Conservation (phyloP, 257 asterid genomes). For the Nicotiana sylvestris region DNA sequence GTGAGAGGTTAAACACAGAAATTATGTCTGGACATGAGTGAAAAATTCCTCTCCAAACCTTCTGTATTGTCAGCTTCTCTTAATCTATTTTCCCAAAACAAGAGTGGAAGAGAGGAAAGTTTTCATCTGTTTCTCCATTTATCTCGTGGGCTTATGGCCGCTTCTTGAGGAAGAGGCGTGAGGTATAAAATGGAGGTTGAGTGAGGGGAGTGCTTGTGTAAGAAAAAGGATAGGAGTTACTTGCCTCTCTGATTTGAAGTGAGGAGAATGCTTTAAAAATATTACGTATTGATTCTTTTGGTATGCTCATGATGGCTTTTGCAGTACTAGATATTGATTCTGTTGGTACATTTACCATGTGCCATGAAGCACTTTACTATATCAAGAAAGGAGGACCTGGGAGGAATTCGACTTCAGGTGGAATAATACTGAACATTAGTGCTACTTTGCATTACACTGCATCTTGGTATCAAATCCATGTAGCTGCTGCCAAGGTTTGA, state of each 20-base stretch:
- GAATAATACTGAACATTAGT: constrained; percentile 73
- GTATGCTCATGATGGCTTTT: constrained; percentile 42
- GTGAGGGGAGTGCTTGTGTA: not conserved
- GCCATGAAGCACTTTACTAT: constrained; percentile 64
- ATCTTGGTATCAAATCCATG: constrained; percentile 89
- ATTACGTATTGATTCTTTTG: constrained; percentile 74
- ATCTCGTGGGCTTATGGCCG: not conserved
- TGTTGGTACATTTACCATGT: constrained; percentile 95
- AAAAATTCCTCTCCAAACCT: not conserved
- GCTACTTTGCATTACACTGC: constrained; percentile 93
- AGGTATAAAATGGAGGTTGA: not conserved
- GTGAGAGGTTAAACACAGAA: not conserved
- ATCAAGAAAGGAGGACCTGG: constrained; percentile 69
- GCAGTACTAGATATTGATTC: constrained; percentile 88
- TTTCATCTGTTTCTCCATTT: not conserved
- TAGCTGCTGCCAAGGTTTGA: constrained; percentile 82
- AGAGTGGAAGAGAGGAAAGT: not conserved
- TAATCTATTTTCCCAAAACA: not conserved
- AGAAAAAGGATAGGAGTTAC: not conserved
- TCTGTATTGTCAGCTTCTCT: not conserved
- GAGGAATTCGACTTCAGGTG: constrained; percentile 56
- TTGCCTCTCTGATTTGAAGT: not conserved
- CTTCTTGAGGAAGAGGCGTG: not conserved
- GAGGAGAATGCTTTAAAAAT: constrained; percentile 30
- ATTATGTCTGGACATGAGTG: not conserved